A percentile compares a stretch with the other conserved stretches of the same genome.
These are phyloP conservation scores for Boletus reticulatus DNA, from an alignment of 768 basidiomycete species.

Conservation along the genomic window DNA sequence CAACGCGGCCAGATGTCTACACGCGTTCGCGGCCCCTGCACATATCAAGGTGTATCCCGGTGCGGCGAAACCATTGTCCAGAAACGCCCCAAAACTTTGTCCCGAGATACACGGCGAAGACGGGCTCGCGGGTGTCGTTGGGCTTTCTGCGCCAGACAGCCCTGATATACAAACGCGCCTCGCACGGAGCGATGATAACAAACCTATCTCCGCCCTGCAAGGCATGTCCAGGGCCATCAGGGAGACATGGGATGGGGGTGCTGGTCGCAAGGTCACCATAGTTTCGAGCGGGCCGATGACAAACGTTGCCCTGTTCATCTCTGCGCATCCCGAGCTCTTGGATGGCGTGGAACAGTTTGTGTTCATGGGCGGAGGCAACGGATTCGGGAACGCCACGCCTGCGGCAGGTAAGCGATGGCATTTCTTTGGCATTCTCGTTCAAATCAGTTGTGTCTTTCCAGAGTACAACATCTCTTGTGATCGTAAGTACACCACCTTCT, in stretches of 20 bases:
- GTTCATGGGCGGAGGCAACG: slow-evolving; percentile 90
- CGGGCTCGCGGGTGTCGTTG: slow-evolving; percentile 83
- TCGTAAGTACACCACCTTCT: slow-evolving; percentile 47
- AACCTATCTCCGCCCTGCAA: slow-evolving; percentile 54
- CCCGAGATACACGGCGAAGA: slow-evolving; percentile 81
- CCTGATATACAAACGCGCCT: slow-evolving; percentile 51
- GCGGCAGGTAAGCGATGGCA: slow-evolving; percentile 52
- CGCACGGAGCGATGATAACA: slow-evolving; percentile 41
- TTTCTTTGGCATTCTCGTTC: neutral
- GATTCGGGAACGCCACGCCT: slow-evolving; percentile 76
- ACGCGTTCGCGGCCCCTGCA: slow-evolving; percentile 66
- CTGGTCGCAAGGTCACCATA: slow-evolving; percentile 60
- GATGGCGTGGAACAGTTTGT: slow-evolving; percentile 49
- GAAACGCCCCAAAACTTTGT: slow-evolving; percentile 53
- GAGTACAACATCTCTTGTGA: slow-evolving; percentile 85
- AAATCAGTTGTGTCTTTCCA: slow-evolving; percentile 23
- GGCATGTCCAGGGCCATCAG: slow-evolving; percentile 62
- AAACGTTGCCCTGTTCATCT: slow-evolving; percentile 69
- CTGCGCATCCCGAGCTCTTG: slow-evolving; percentile 53
- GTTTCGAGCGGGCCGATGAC: slow-evolving; percentile 86
- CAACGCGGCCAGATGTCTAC: slow-evolving; percentile 77
- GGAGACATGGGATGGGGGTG: slow-evolving; percentile 54
- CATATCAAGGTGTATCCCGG: slow-evolving; percentile 66
- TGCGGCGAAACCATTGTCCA: slow-evolving; percentile 65
- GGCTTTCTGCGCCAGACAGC: slow-evolving; percentile 53